These are phyloP conservation scores for Hypoxylon sp. DNA, from an alignment of 2,329 filamentous ascomycete species.

Conservation along the genomic window DNA sequence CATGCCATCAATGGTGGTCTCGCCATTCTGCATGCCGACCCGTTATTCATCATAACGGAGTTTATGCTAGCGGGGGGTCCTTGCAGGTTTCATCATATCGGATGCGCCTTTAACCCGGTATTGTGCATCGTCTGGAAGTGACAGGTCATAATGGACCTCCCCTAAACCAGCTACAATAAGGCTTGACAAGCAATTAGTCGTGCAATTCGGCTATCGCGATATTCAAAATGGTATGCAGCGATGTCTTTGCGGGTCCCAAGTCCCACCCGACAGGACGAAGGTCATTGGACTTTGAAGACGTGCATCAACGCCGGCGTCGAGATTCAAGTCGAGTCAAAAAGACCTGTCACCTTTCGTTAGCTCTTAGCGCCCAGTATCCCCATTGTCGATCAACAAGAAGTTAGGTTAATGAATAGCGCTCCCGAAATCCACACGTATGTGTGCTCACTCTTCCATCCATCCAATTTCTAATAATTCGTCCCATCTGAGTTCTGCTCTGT, in stretches of 20 bases:
- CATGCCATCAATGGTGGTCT: constrained; percentile 38
- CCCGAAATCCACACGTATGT: constrained; percentile 23
- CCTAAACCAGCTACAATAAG: constrained; percentile 32
- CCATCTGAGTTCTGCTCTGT: constrained; percentile 35
- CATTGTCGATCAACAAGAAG: constrained; percentile 34
- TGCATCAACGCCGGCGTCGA: constrained; percentile 37
- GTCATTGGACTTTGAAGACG: constrained; percentile 41
- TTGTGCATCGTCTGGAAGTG: constrained; percentile 43
- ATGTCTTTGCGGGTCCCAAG: constrained; percentile 36
- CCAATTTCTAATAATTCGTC: constrained; percentile 25
- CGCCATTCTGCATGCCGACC: constrained; percentile 43
- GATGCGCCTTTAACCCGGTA: constrained; percentile 44
- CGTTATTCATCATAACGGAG: constrained; percentile 46
- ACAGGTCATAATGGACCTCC: constrained; percentile 39
- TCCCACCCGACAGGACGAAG: constrained; percentile 31
- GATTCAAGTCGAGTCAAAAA: constrained; percentile 31
- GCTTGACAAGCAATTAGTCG: constrained; percentile 41
- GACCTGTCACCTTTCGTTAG: constrained; percentile 41
- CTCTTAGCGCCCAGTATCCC: constrained; percentile 31
- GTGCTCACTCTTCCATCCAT: constrained; percentile 11
- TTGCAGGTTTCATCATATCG: constrained; percentile 46
- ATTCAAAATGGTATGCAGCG: constrained; percentile 43
- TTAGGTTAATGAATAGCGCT: constrained; percentile 36
- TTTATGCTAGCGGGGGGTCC: constrained; percentile 47
- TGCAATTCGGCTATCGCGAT: constrained; percentile 46